phyloP scores from a whole-genome alignment of 169 alveolate species.

The Babesia sp. region DNA sequence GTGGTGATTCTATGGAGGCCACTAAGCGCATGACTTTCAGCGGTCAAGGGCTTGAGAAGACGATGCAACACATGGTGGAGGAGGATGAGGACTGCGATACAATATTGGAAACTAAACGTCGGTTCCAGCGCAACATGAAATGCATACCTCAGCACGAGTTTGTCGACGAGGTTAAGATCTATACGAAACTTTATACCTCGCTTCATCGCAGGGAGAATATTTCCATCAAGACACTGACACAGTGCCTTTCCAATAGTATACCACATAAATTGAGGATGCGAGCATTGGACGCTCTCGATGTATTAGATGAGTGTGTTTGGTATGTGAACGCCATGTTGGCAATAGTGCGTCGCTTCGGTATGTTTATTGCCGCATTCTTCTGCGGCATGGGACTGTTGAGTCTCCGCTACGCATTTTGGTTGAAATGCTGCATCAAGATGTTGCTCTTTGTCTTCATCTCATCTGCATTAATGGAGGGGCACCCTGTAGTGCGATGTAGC shows the following conservation, averaged over 20 bases:
- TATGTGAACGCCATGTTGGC: slow-evolving; percentile 42
- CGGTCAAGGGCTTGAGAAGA: slow-evolving; percentile 41
- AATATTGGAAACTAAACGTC: background rate
- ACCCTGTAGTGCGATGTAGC: background rate
- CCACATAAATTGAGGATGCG: slow-evolving; percentile 10
- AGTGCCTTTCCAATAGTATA: slow-evolving; percentile 8
- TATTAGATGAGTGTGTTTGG: slow-evolving; percentile 18
- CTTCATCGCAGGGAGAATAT: slow-evolving; percentile 45
- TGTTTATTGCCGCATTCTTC: background rate
- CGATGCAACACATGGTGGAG: slow-evolving; percentile 14
- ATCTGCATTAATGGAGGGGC: slow-evolving; percentile 6
- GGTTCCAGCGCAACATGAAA: slow-evolving; percentile 43
- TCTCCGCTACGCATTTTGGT: slow-evolving; percentile 14
- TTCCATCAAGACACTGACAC: slow-evolving; percentile 48
- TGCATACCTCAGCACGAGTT: slow-evolving; percentile 30
- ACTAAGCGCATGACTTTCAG: background rate
- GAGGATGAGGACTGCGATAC: slow-evolving; percentile 13
- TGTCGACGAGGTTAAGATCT: slow-evolving; percentile 34
- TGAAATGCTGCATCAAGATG: slow-evolving; percentile 9
- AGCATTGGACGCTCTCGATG: background rate
- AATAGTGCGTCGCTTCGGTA: slow-evolving; percentile 27
- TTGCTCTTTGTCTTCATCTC: background rate
- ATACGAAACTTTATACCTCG: slow-evolving; percentile 30
- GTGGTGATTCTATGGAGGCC: slow-evolving; percentile 34
- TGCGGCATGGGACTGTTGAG: slow-evolving; percentile 23